A percentile compares a stretch with the other conserved stretches of the same genome.
phyloP scores from a whole-genome alignment of 345 rosid genomes.

The Eutrema yunnanense region DNA sequence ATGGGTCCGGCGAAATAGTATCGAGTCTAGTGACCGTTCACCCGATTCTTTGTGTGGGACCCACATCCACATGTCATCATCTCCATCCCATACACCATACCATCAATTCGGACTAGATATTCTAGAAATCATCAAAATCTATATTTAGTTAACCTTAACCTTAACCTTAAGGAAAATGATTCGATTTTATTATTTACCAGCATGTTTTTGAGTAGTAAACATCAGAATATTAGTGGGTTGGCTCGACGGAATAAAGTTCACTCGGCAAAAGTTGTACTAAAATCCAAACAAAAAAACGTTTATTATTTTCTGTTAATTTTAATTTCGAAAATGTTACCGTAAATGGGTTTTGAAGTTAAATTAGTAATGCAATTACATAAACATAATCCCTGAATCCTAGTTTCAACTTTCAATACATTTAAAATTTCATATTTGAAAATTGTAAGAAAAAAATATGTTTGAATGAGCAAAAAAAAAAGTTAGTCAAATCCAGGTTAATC shows the following conservation, averaged over 20 bases:
- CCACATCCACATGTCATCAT: constrained; percentile 4
- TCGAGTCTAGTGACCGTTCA: constrained; percentile 14
- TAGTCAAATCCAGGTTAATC: background rate
- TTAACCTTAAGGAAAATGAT: background rate
- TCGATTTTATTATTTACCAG: background rate
- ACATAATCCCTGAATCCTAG: no score
- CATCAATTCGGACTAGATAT: background rate
- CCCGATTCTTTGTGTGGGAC: constrained; percentile 16
- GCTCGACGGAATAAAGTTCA: background rate
- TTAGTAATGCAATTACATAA: no score
- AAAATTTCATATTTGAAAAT: background rate
- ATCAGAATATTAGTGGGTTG: background rate
- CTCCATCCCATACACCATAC: background rate
- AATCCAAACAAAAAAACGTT: background rate
- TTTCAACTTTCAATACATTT: no score
- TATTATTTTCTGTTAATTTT: no score
- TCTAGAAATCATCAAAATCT: background rate
- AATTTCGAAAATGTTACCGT: no score
- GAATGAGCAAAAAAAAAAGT: background rate
- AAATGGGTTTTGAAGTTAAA: no score
- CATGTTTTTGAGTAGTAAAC: background rate
- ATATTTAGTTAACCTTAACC: background rate
- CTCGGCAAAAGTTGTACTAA: background rate
- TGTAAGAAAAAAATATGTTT: no score
- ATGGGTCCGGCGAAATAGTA: constrained; percentile 20